Percentiles rank a stretch among this genome's conserved stretches.
These are phyloP conservation scores for Suillus sp. DNA, from an alignment of 768 basidiomycete genomes.

Conservation along the genomic window DNA sequence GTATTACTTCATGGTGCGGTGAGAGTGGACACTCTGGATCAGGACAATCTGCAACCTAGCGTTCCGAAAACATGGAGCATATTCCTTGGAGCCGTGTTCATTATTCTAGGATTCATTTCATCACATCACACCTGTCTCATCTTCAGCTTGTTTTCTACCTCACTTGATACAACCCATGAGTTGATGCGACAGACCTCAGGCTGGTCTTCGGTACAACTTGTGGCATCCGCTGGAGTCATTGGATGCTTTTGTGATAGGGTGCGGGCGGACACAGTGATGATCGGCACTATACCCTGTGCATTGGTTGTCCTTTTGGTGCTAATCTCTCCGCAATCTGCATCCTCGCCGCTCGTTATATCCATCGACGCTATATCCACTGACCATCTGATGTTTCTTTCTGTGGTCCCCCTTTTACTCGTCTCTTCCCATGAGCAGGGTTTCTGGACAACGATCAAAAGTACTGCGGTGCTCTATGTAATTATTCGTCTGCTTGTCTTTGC, in stretches of 20 bases:
- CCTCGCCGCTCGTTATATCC: background rate
- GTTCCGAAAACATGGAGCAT: background rate
- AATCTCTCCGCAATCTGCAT: background rate
- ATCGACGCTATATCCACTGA: background rate
- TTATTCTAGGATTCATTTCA: background rate
- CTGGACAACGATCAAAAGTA: background rate
- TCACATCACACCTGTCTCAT: background rate
- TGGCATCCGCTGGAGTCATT: background rate
- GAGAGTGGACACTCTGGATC: background rate
- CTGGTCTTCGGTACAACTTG: background rate
- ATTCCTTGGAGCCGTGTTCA: background rate
- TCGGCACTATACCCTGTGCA: background rate
- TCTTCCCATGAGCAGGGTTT: background rate
- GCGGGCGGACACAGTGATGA: background rate
- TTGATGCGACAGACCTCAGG: background rate
- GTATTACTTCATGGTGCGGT: background rate
- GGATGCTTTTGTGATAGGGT: background rate
- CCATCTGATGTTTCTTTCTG: background rate
- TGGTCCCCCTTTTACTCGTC: background rate
- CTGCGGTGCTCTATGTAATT: background rate
- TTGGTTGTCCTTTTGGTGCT: background rate
- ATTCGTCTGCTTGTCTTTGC: background rate
- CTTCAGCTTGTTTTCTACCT: background rate
- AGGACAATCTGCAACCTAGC: background rate
- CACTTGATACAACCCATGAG: background rate